Conservation (phyloP, 495 filamentous ascomycete genomes). For the Staphylotrichum tortipilum region DNA sequence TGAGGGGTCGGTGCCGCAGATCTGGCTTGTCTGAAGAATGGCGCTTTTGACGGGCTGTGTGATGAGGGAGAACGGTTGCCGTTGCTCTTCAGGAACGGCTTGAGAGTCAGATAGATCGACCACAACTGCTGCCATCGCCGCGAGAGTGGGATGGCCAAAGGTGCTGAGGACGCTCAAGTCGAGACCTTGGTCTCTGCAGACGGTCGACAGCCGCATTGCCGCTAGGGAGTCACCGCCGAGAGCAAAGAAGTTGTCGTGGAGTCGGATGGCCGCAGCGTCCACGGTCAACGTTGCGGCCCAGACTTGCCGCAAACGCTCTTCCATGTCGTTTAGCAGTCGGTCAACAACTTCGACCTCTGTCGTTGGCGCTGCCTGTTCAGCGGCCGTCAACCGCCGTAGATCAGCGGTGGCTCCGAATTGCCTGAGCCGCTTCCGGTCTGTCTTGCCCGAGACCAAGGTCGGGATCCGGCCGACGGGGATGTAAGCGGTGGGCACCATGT, state of each 20-base stretch:
- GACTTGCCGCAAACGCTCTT: slow-evolving; percentile 7
- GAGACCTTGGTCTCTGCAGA: slow-evolving; percentile 12
- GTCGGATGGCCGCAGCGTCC: slow-evolving; percentile 6
- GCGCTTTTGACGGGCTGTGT: neutral
- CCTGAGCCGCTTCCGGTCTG: slow-evolving; percentile 38
- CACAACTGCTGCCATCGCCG: slow-evolving; percentile 16
- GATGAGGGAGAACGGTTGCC: slow-evolving; percentile 12
- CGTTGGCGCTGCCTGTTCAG: neutral
- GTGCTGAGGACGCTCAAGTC: slow-evolving; percentile 15
- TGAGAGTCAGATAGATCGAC: neutral
- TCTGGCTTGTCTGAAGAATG: slow-evolving; percentile 31
- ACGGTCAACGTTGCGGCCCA: slow-evolving; percentile 11
- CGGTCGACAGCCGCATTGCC: slow-evolving; percentile 24
- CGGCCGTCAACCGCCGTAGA: slow-evolving; percentile 3
- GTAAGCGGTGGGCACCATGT: slow-evolving; percentile 47
- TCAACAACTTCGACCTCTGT: neutral
- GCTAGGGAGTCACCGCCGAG: slow-evolving; percentile 26
- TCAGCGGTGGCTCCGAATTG: slow-evolving; percentile 14
- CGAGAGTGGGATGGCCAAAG: slow-evolving; percentile 15
- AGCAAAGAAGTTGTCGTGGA: slow-evolving; percentile 24
- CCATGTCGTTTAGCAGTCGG: slow-evolving; percentile 7
- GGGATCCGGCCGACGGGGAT: slow-evolving; percentile 26
- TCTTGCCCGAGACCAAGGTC: slow-evolving; percentile 40
- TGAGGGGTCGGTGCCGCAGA: slow-evolving; percentile 35
- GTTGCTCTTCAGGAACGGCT: neutral